Evolutionary conservation across 345 rosid species (phyloP).

Genomic region (Alliaria petiolata): DNA sequence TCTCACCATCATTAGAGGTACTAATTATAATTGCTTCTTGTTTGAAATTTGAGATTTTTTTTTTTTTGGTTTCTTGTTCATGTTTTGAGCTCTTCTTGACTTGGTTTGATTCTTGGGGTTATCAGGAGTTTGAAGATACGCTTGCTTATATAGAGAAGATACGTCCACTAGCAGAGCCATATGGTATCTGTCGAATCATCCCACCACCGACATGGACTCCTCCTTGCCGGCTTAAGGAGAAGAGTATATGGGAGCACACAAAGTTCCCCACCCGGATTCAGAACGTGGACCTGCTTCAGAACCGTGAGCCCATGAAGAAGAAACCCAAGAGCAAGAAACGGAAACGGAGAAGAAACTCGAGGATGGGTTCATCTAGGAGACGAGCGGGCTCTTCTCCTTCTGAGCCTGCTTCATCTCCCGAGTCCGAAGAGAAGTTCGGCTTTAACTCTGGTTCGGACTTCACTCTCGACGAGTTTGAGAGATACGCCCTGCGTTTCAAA

Average conservation of each 20-base stretch:
- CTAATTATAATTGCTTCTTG: not conserved
- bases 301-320: conserved; percentile 89
- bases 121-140: conserved; percentile 90
- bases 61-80: not conserved
- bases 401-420: conserved; percentile 44
- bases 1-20: conserved; percentile 82
- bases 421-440: conserved; percentile 82
- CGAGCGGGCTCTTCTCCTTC: conserved; percentile 52
- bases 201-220: conserved; percentile 92
- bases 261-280: conserved; percentile 87
- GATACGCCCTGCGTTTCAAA: conserved; percentile 63
- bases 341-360: conserved; percentile 64
- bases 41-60: not conserved
- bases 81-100: conserved; percentile 34
- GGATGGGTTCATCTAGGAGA: conserved; percentile 50
- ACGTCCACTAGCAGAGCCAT: conserved; percentile 67
- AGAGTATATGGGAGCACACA: conserved; percentile 57
- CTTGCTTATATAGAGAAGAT: conserved; percentile 82
- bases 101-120: conserved; percentile 38
- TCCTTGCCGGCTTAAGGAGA: conserved; percentile 69
- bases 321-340: conserved; percentile 69
- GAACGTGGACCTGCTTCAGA: conserved; percentile 86
- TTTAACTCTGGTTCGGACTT: conserved; percentile 87
- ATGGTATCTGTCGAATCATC: conserved; percentile 88
- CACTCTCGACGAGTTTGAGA: conserved; percentile 67